Percentiles rank a stretch among this genome's conserved stretches.
Conservation (phyloP, 2,329 filamentous ascomycete genomes). For the Pleoardoris graminearum region DNA sequence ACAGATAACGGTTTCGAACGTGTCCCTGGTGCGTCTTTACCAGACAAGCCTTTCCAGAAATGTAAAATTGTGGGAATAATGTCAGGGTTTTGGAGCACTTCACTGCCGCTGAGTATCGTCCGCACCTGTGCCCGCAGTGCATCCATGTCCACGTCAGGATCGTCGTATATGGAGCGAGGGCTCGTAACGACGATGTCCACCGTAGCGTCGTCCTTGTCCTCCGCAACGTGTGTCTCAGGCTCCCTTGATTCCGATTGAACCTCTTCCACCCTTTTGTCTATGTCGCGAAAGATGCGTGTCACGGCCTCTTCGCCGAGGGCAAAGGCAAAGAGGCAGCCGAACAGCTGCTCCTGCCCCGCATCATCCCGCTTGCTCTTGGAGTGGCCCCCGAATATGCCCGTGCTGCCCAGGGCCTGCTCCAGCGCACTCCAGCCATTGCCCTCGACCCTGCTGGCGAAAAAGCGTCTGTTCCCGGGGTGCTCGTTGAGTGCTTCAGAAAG, state of each 20-base stretch:
- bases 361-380: constrained; percentile 39
- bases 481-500: constrained; percentile 74
- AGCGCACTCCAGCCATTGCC: constrained; percentile 78
- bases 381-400: constrained; percentile 54
- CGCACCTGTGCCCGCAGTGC: constrained; percentile 35
- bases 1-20: constrained; percentile 41
- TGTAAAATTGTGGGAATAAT: constrained; percentile 46
- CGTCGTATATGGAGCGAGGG: constrained; percentile 31
- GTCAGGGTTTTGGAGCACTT: constrained; percentile 47
- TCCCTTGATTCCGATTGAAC: constrained; percentile 17
- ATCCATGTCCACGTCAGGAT: constrained; percentile 32
- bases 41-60: constrained; percentile 44
- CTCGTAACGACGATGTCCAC: constrained; percentile 32
- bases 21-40: constrained; percentile 35
- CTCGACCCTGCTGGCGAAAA: constrained; percentile 77
- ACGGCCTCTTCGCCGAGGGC: constrained; percentile 77
- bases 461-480: constrained; percentile 84
- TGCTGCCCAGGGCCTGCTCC: constrained; percentile 71
- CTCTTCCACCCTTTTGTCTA: constrained; percentile 34
- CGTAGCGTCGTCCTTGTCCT: constrained; percentile 12
- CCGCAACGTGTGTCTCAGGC: not conserved
- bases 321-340: constrained; percentile 81
- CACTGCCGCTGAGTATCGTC: constrained; percentile 45
- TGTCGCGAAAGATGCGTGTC: constrained; percentile 64
- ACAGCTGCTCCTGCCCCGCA: constrained; percentile 67